phyloP scores from a whole-genome alignment of 306 rosid genomes.

The Acacia confusa region DNA sequence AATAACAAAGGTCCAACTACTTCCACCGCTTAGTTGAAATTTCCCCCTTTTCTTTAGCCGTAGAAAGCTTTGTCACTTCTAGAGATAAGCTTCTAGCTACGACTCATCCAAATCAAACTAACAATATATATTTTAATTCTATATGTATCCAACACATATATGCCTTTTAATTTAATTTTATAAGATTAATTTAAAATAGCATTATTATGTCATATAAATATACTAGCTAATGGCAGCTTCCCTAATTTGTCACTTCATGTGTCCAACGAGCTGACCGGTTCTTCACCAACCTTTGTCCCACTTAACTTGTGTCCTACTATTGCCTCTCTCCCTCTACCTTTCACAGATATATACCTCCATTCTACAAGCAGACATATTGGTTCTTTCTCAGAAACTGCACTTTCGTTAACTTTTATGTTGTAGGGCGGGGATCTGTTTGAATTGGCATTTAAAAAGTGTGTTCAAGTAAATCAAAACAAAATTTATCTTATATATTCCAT shows the following conservation, averaged over 20 bases:
- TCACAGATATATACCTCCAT: background rate
- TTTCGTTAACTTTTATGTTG: background rate
- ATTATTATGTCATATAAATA: background rate
- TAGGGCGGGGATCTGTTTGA: background rate
- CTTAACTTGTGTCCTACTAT: constrained; percentile 15
- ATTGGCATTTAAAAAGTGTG: no score
- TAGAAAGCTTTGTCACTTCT: constrained; percentile 47
- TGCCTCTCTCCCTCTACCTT: background rate
- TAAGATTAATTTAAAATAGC: background rate
- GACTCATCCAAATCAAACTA: constrained; percentile 22
- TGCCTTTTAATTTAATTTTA: background rate
- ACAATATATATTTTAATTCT: constrained; percentile 10
- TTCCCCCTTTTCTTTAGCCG: constrained; percentile 24
- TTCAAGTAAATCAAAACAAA: no score
- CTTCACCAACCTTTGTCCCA: constrained; percentile 66
- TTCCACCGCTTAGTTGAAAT: constrained; percentile 67
- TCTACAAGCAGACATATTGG: background rate
- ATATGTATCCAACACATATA: background rate
- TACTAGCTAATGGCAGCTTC: constrained; percentile 37
- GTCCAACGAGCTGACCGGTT: constrained; percentile 65
- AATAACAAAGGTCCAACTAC: constrained; percentile 59
- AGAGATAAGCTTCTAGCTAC: constrained; percentile 29
- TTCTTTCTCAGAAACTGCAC: background rate
- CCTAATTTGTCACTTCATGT: constrained; percentile 42
- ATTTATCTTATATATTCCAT: no score